A percentile compares a stretch with the other conserved stretches of the same genome.
Conservation (phyloP, 345 rosid genomes). For the Eucalyptus pauciflora region DNA sequence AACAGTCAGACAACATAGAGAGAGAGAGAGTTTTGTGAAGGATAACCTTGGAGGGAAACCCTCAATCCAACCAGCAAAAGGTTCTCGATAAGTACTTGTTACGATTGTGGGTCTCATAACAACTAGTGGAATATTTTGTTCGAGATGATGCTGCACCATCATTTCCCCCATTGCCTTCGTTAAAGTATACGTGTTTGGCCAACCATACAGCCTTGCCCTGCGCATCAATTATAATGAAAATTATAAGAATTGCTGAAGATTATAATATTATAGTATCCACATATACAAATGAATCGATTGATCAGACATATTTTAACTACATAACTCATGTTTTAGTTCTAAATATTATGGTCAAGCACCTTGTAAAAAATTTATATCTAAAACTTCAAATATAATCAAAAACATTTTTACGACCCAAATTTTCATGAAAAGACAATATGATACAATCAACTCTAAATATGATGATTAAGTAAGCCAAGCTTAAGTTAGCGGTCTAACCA, state of each 20-base stretch:
- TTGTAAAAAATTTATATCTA: background rate
- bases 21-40: background rate
- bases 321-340: background rate
- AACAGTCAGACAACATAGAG: background rate
- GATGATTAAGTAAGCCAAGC: background rate
- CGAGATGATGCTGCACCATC: constrained; percentile 16
- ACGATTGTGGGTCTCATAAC: constrained; percentile 25
- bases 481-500: background rate
- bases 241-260: background rate
- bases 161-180: constrained; percentile 44
- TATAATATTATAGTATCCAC: background rate
- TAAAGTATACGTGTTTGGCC: constrained; percentile 34
- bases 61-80: constrained; percentile 37
- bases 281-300: background rate
- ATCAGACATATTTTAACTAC: background rate
- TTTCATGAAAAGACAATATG: background rate
- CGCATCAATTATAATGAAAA: background rate
- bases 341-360: background rate
- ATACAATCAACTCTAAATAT: background rate
- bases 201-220: constrained; percentile 26
- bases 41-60: constrained; percentile 6
- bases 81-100: constrained; percentile 25
- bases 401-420: background rate
- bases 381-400: background rate
- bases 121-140: constrained; percentile 13